Base-by-base conservation (phyloP, 257 asterid genomes). In the Dorcoceras hygrometricum region DNA sequence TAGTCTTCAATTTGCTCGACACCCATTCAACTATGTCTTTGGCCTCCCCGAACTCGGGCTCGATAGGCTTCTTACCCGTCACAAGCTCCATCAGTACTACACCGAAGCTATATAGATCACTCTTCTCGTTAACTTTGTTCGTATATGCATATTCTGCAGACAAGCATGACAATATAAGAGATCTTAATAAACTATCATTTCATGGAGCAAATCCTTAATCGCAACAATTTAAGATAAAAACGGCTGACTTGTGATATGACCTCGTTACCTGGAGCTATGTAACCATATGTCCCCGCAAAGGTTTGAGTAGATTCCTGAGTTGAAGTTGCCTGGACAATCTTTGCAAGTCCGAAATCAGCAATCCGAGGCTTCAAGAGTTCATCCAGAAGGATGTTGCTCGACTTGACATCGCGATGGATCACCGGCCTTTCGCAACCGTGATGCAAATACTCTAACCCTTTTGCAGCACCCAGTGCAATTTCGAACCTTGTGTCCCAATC, bases 321-420 rank as follows among this genome's bases (percentile, higher is more conserved):
- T 0, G 84, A 50, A 50, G 73, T 62, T n/a, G 79, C 50, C 51
- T 79, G 96, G 66, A 80, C 72, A 19, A 84, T 86, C 80, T 81
- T 93, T 0, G 98, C 96, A 0, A 93, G 88, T 0, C 98, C 98
- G 23, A 93, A 93, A 79, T 93, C 98, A 0, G 98, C 97, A 20
- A 93, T 87, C 51, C 89, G 64, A 1, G 98, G 98, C 77, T 88
- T 84, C 68, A 87, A 24, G 22, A 72, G 58, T 62, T 87, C 96
- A 39, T 93, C 98, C 76, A 93, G 70, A 57, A 93, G 71, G n/a
- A 93, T 93, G 68, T 93, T 93, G 76, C 98, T 90, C 3, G 98
- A 93, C 78, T 93, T 93, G 1, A 93, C 96, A 67, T 93, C 98
- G 2, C 98, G 83, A 68, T 93, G 98, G 70, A 89, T 77, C 50